Percentiles rank a stretch among this genome's conserved stretches.
Evolutionary conservation across 2,329 filamentous ascomycete species (phyloP).

Genomic region (Neofusicoccum sp.): DNA sequence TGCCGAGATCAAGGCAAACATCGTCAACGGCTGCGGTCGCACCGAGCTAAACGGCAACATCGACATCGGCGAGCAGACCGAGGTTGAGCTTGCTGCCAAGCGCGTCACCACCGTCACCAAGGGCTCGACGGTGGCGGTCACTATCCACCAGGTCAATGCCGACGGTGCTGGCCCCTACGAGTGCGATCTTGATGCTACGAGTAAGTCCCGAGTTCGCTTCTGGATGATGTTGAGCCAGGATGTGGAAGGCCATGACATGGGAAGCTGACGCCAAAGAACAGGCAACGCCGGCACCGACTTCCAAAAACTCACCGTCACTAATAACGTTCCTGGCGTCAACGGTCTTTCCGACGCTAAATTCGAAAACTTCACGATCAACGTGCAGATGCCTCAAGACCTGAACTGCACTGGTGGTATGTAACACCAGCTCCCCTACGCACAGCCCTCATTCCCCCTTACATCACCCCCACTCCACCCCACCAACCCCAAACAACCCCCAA

Average conservation of each 20-base stretch:
- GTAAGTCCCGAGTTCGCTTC: slow-evolving; percentile 34
- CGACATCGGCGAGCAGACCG: slow-evolving; percentile 42
- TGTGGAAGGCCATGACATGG: not conserved
- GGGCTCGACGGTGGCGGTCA: slow-evolving; percentile 35
- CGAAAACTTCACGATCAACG: slow-evolving; percentile 59
- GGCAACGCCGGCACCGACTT: slow-evolving; percentile 43
- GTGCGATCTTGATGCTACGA: slow-evolving; percentile 34
- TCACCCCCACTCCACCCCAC: too few species aligned
- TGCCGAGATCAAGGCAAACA: slow-evolving; percentile 40
- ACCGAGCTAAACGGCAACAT: slow-evolving; percentile 42
- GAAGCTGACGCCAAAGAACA: slow-evolving; percentile 26
- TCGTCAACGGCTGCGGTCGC: slow-evolving; percentile 41
- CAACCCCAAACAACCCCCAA: slow-evolving; percentile 22
- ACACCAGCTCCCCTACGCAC: too few species aligned
- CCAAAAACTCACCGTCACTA: slow-evolving; percentile 55
- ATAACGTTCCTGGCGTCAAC: slow-evolving; percentile 63
- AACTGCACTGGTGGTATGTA: slow-evolving; percentile 20
- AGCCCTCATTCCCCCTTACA: slow-evolving; percentile 22
- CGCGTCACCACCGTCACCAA: slow-evolving; percentile 33
- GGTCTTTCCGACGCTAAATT: slow-evolving; percentile 61
- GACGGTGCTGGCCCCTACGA: slow-evolving; percentile 57
- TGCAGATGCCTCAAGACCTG: slow-evolving; percentile 52
- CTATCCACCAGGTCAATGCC: slow-evolving; percentile 57
- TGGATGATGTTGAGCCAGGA: too few species aligned
- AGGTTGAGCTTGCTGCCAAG: slow-evolving; percentile 37